Evolutionary conservation across 2,329 filamentous ascomycete genomes (phyloP), one percentile per base, ranked within the genome.

Genomic region (Pestalotiopsis sp.): DNA sequence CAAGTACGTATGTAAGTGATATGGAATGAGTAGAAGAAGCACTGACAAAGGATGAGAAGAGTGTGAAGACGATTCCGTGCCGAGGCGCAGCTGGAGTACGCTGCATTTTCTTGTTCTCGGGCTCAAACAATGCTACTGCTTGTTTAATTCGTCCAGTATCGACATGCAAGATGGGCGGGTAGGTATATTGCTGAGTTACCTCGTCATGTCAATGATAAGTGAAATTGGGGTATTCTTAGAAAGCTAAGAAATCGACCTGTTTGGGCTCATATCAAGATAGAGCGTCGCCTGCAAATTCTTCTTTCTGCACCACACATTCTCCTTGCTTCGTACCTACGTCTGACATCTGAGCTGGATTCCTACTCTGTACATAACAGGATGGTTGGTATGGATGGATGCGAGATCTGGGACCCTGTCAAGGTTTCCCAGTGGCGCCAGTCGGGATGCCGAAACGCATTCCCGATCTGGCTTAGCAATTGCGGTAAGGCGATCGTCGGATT

Each of bases 391-490:
- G 13, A 36, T 17, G 31, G 13, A 36, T 59, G 57, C 57, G 12
- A 59, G 57, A 59, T 59, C 23, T 59, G 20, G 27, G 25, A 17
- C 38, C 12, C 59, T 38, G n/a, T 36, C 27, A 5, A 36, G 57
- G 3, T 27, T 59, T 27, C 25, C 11, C 12, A 62, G 25, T 36
- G 59, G 59, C 59, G 36, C 20, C 27, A 27, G 23, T 27, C 57
- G 57, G 57, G 57, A 59, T 17, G 59, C 59, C 59, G 59, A 62
- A 36, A 11, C 59, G 59, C 59, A 62, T 62, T 62, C 59, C 59
- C 59, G 13, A 39, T 62, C 31, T 20, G 59, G 59, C 31, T 20
- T 62, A 62, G 59, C 31, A 39, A 39, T 12, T 36, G 23, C 27
- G 31, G 25, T 36, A 20, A 62, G 12, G 13, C 59, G 59, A 14